phyloP scores from a whole-genome alignment of 1,139 yeast species.

The Magnusiomyces ingens region DNA sequence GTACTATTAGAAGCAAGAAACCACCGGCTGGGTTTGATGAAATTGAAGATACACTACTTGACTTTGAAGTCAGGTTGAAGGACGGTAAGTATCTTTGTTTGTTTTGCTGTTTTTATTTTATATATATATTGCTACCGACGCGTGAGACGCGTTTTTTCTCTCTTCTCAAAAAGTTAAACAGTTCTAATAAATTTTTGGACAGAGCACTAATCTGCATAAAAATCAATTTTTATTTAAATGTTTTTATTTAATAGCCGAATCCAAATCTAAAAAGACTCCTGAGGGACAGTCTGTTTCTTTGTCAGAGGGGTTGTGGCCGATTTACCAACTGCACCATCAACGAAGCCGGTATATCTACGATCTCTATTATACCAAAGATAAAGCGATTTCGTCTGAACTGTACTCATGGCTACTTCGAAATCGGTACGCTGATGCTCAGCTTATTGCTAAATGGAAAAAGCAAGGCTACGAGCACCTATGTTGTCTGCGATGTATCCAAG shows the following conservation, averaged over 20 bases:
- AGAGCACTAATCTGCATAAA: not conserved
- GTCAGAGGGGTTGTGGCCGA: constrained; percentile 58
- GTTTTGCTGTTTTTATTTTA: too few species aligned
- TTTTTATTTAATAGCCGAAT: not conserved
- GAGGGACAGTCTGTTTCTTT: constrained; percentile 24
- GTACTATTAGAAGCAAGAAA: constrained; percentile 40
- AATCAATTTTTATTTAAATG: not conserved
- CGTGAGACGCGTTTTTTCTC: not conserved
- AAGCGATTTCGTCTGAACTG: constrained; percentile 55
- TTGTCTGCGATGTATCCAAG: constrained; percentile 71
- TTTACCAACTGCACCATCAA: constrained; percentile 64
- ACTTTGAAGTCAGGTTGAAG: constrained; percentile 54
- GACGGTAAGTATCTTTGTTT: constrained; percentile 41
- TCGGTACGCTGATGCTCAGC: constrained; percentile 57
- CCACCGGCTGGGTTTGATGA: constrained; percentile 75
- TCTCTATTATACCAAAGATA: constrained; percentile 58
- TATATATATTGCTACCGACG: too few species aligned
- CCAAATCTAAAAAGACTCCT: constrained; percentile 7
- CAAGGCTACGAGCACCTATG: constrained; percentile 85
- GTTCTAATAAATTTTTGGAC: constrained; percentile 18
- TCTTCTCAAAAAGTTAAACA: constrained; percentile 12
- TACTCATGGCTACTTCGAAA: constrained; percentile 72
- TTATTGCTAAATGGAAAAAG: constrained; percentile 89
- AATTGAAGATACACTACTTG: constrained; percentile 62
- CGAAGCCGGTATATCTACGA: constrained; percentile 72